Conservation (phyloP, 306 rosid species). For the Amphicarpaea edgeworthii region DNA sequence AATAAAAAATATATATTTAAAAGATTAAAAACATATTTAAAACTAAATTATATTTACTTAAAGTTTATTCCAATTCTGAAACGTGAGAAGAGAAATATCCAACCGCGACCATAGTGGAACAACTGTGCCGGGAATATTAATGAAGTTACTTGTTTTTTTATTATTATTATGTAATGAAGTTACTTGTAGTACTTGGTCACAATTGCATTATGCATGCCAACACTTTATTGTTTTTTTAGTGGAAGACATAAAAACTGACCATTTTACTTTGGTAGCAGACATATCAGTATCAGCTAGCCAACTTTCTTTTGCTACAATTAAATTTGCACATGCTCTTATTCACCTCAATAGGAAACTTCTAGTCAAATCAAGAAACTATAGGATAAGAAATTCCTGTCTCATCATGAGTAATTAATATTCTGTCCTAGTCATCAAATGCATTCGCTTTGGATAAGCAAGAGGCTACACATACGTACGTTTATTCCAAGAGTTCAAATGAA, state of each 20-base stretch:
- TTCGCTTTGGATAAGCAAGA: conserved; percentile 30
- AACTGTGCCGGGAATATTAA: not conserved
- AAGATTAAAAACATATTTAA: no score
- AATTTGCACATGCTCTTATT: conserved; percentile 17
- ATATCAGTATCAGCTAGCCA: no score
- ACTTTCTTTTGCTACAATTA: not conserved
- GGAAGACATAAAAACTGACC: not conserved
- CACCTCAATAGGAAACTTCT: not conserved
- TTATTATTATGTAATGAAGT: no score
- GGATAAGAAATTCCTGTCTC: conserved; percentile 2
- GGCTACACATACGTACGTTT: no score
- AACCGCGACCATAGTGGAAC: not conserved
- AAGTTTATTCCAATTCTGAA: not conserved
- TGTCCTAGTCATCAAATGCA: conserved; percentile 16
- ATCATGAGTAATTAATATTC: not conserved
- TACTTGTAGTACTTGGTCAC: conserved; percentile 39
- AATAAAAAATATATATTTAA: no score
- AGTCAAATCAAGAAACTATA: conserved; percentile 3
- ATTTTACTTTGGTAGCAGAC: conserved; percentile 1
- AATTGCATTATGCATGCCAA: not conserved
- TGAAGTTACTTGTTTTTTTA: conserved; percentile 40
- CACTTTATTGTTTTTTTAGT: not conserved
- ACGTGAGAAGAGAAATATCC: not conserved
- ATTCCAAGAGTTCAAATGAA: no score
- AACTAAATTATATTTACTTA: no score